Percentiles rank a stretch among this genome's conserved stretches.
Evolutionary conservation across 1,139 yeast species (phyloP).

Genomic region (Taphrina pruni): DNA sequence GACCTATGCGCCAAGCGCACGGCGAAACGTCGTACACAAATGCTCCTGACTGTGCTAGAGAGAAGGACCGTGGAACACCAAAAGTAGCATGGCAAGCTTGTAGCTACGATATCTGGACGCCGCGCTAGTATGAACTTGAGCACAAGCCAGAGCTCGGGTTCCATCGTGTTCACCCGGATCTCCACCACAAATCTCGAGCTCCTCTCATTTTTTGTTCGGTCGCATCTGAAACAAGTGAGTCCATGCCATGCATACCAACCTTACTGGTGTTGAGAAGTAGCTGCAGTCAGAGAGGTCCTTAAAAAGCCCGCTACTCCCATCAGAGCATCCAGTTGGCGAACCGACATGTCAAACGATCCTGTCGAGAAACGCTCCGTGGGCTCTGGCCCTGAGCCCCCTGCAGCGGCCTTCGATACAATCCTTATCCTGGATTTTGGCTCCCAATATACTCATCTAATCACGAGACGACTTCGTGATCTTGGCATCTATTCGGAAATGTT

Average conservation of each 20-base stretch:
- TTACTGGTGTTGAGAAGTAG: not conserved
- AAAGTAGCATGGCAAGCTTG: too few relatives aligned
- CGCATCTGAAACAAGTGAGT: constrained; percentile 4
- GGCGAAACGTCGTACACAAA: too few relatives aligned
- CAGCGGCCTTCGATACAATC: constrained; percentile 70
- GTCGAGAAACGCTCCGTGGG: constrained; percentile 32
- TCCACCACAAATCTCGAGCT: constrained; percentile 1
- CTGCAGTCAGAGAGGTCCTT: not conserved
- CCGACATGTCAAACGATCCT: constrained; percentile 1
- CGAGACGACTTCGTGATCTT: constrained; percentile 97
- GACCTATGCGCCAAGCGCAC: too few relatives aligned
- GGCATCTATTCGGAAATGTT: constrained; percentile 98
- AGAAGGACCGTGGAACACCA: too few relatives aligned
- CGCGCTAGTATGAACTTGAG: not conserved
- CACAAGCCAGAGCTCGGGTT: constrained; percentile 7
- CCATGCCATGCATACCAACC: not conserved
- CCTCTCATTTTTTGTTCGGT: constrained; percentile 10
- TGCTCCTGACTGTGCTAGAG: too few relatives aligned
- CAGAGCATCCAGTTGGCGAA: not conserved
- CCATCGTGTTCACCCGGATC: not conserved
- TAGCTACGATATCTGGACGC: too few relatives aligned
- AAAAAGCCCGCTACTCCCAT: not conserved
- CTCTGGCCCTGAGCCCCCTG: constrained; percentile 45
- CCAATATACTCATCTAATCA: constrained; percentile 94
- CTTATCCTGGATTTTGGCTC: constrained; percentile 95